phyloP scores from a whole-genome alignment of 2,329 filamentous ascomycete genomes.

The Chaetomium sp. region DNA sequence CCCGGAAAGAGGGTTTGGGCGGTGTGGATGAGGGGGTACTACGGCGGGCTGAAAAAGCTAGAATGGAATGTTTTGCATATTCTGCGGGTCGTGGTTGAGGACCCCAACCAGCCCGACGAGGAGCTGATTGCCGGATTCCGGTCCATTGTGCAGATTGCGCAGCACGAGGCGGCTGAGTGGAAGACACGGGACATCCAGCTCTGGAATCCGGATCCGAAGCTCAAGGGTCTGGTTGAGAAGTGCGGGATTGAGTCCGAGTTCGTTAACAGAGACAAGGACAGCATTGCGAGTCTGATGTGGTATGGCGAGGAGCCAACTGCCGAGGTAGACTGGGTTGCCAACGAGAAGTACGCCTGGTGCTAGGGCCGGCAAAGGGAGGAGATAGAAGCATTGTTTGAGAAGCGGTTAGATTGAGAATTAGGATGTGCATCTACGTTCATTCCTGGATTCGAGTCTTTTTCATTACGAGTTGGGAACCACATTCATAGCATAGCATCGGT shows the following conservation, averaged over 20 bases:
- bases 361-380: constrained; percentile 42
- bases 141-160: constrained; percentile 67
- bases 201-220: constrained; percentile 74
- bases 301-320: constrained; percentile 57
- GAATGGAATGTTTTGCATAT: constrained; percentile 70
- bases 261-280: constrained; percentile 63
- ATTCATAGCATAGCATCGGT: too few species aligned
- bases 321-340: constrained; percentile 70
- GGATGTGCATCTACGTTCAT: background rate
- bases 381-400: background rate
- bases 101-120: constrained; percentile 45
- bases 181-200: constrained; percentile 69
- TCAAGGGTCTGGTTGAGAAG: constrained; percentile 51
- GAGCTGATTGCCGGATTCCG: constrained; percentile 58
- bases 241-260: constrained; percentile 53
- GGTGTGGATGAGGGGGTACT: constrained; percentile 70
- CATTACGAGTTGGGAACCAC: too few species aligned
- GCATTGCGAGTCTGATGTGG: constrained; percentile 73
- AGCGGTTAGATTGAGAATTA: background rate
- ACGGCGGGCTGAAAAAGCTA: constrained; percentile 53
- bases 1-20: constrained; percentile 67
- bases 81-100: constrained; percentile 68
- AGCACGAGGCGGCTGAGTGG: constrained; percentile 71
- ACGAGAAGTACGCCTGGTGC: constrained; percentile 80
- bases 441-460: background rate